Conservation (phyloP, 192 early-diverging fungal species). For the Backusella luteola region DNA sequence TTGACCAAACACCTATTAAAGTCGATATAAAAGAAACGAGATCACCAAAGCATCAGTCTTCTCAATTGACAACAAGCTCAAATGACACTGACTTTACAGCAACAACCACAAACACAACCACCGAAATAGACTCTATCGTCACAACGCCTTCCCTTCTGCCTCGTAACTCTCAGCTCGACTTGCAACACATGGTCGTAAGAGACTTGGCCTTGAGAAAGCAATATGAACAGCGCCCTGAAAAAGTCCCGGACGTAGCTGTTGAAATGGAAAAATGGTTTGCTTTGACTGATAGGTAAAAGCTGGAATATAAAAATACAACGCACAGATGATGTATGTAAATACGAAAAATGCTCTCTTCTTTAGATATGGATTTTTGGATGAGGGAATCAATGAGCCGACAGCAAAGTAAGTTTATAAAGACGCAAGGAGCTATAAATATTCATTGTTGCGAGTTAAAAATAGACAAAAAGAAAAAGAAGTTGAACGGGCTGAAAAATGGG, state of each 20-base stretch:
- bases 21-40: neutral
- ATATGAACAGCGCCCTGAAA: constrained; percentile 12
- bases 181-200: neutral
- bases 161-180: neutral
- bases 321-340: neutral
- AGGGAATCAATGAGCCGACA: neutral
- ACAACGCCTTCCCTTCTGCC: neutral
- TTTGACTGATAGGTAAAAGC: constrained; percentile 31
- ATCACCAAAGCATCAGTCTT: constrained; percentile 7
- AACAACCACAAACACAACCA: neutral
- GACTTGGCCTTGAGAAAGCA: neutral
- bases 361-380: constrained; percentile 37
- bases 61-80: neutral
- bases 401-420: neutral
- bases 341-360: neutral
- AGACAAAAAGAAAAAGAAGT: constrained; percentile 27
- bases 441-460: neutral
- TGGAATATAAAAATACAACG: neutral
- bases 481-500: constrained; percentile 36
- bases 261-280: constrained; percentile 43
- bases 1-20: neutral
- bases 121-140: neutral
- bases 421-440: neutral
- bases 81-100: constrained; percentile 7
- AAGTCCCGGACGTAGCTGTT: constrained; percentile 23